These are phyloP conservation scores for Lodderomyces jiufengensis DNA, from an alignment of 1,139 yeast genomes.

Conservation along the genomic window DNA sequence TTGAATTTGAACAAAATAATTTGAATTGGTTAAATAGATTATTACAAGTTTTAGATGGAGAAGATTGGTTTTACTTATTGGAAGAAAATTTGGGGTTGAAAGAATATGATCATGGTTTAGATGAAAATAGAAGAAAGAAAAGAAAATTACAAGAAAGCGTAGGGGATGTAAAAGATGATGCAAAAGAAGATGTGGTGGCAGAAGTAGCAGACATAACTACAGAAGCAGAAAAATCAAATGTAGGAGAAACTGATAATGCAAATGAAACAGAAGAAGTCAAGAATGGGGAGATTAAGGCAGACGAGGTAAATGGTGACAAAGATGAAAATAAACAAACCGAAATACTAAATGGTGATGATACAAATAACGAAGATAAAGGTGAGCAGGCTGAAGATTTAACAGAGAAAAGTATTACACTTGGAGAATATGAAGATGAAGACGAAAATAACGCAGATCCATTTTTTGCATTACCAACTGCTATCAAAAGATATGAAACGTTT, in stretches of 20 bases:
- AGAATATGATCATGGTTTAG: constrained; percentile 62
- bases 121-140: constrained; percentile 21
- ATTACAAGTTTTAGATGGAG: constrained; percentile 79
- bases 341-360: too few species aligned
- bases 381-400: constrained; percentile 27
- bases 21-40: constrained; percentile 67
- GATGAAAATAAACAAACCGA: too few species aligned
- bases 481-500: constrained; percentile 33
- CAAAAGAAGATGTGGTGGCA: constrained; percentile 67
- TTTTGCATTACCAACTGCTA: constrained; percentile 36
- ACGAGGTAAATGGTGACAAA: too few species aligned
- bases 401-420: too few species aligned
- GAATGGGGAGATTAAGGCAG: constrained; percentile 47
- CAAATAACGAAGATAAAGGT: constrained; percentile 61
- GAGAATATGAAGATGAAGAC: constrained; percentile 27
- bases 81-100: constrained; percentile 66
- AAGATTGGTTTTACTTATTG: constrained; percentile 67
- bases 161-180: neutral
- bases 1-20: constrained; percentile 76
- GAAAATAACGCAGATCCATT: constrained; percentile 34
- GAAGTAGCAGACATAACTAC: constrained; percentile 69
- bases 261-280: constrained; percentile 76
- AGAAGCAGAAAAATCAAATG: constrained; percentile 23
- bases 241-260: constrained; percentile 48
- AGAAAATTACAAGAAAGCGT: neutral